Base-by-base conservation (phyloP, 306 rosid species). In the Quillaja saponaria region DNA sequence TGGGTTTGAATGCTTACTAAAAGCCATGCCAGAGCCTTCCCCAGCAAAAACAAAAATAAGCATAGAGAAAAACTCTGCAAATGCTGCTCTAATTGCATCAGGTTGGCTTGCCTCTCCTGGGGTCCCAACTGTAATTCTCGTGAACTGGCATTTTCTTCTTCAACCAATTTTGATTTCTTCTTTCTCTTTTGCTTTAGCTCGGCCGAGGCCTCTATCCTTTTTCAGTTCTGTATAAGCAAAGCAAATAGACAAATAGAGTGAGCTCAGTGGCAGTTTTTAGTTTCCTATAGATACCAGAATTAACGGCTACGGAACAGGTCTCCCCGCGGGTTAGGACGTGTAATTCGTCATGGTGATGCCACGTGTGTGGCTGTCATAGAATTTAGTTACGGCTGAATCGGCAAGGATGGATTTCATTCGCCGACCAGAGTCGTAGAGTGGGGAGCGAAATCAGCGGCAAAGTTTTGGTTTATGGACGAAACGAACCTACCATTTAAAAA, bases 11-110 rank as follows among this genome's bases (percentile, higher is more conserved):
- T 68, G 15, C 81, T 76, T 68, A 86, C 89, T 70, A 41, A 80
- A 84, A 55, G 95, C 95, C 85, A 86, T 78, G 58, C 89, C 91
- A 31, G 91, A 89, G 49, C 95, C 96, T 80, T 86, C 84, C 0
- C 96, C 96, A 55, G 95, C 95, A 60, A 89, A 89, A 18, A 89
- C 90, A 65, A 89, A 89, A 54, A 89, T 85, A 15, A 85, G 40
- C 89, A 69, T 86, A 3, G 96, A 89, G 60, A 89, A 86, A 68
- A 89, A 86, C 61, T 89, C 96, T 0, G 95, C 87, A 3, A 84
- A 66, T 3, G 87, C 88, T 0, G 95, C 95, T 71, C 82, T 76
- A 9, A 89, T 76, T 18, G 95, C 96, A 19, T 85, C 89, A 0
- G 95, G 96, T 5, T 71, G 79, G 71, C 87, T 81, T 1, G 91